phyloP scores from a whole-genome alignment of 441 rosid genomes.

The Daphne laureola region DNA sequence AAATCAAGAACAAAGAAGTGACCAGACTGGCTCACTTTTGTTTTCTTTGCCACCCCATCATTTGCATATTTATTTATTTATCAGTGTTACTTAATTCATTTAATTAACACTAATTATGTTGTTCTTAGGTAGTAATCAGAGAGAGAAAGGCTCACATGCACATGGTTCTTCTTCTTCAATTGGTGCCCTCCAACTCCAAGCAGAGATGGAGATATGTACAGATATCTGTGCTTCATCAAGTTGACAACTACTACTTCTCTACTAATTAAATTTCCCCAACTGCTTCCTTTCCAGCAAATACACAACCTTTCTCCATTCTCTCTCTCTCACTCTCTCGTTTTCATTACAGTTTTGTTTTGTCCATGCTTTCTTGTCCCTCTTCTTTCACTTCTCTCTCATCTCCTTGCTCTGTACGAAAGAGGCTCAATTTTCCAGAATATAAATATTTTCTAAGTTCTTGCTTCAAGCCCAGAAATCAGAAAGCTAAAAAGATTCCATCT shows the following conservation, averaged over 20 bases:
- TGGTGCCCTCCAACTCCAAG: constrained; percentile 24
- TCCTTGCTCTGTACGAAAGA: constrained; percentile 7
- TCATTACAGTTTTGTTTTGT: constrained; percentile 14
- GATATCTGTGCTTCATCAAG: constrained; percentile 1
- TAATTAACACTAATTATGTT: too few relatives aligned
- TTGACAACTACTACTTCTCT: neutral
- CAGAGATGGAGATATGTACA: constrained; percentile 7
- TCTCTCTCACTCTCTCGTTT: constrained; percentile 18
- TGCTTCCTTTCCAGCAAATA: constrained; percentile 66
- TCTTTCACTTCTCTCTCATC: constrained; percentile 17
- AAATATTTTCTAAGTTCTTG: constrained; percentile 15
- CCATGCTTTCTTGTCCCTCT: constrained; percentile 16
- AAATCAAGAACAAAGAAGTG: constrained; percentile 26
- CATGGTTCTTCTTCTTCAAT: constrained; percentile 53
- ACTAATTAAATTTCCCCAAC: constrained; percentile 35
- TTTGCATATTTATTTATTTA: constrained; percentile 9
- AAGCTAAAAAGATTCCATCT: constrained; percentile 12
- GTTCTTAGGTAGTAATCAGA: constrained; percentile 10
- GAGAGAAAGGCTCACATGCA: constrained; percentile 38
- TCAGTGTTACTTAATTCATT: constrained; percentile 1
- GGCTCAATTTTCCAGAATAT: constrained; percentile 10
- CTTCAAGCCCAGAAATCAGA: constrained; percentile 27
- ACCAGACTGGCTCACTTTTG: constrained; percentile 11
- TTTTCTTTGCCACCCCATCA: neutral
- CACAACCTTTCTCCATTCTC: constrained; percentile 17